Evolutionary conservation across 768 basidiomycete species (phyloP), one percentile per base, ranked within the genome.

Genomic region (Lyophyllum atratum): DNA sequence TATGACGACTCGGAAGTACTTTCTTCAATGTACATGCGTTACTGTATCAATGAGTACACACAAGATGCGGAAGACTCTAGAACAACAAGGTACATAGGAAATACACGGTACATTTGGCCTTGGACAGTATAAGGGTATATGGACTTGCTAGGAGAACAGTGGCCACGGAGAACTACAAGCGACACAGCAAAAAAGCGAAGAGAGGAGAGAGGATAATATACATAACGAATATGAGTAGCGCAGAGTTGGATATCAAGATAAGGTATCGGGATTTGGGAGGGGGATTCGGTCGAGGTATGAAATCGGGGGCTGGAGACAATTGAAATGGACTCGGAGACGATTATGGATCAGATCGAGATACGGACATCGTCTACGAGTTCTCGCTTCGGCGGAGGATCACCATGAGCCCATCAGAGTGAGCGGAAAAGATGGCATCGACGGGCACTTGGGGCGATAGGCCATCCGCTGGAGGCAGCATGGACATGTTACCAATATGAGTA

Each of bases 391-490:
- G 83, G 12, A 93, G 72, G 61, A 93, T 90, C 59, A 91, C 87
- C 76, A 93, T 84, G 55, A 93, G 76, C 4, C 91, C 91, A 66
- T 93, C 91, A 26, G 91, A 92, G 67, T 92, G 91, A 4, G 88
- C 90, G 31, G 89, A 90, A 66, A 93, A 92, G 53, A 93, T 92
- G 2, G 90, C 87, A 64, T 92, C 91, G 12, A 92, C 89, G 29
- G 76, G 61, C 52, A 87, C 75, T 62, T 81, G 80, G 15, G 71
- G 73, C 10, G 70, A 73, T 29, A 55, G 63, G 40, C 63, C 66
- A 59, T 56, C 59, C 57, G 58, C 55, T 15, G 60, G 61, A 33
- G 62, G 54, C 11, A 60, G 55, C 22, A 62, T 52, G 28, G 52
- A 40, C 12, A 58, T 37, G 42, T 45, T 28, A 39, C 49, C 40